These are phyloP conservation scores for Ajuga reptans DNA, from an alignment of 305 asterid genomes.

Conservation along the genomic window DNA sequence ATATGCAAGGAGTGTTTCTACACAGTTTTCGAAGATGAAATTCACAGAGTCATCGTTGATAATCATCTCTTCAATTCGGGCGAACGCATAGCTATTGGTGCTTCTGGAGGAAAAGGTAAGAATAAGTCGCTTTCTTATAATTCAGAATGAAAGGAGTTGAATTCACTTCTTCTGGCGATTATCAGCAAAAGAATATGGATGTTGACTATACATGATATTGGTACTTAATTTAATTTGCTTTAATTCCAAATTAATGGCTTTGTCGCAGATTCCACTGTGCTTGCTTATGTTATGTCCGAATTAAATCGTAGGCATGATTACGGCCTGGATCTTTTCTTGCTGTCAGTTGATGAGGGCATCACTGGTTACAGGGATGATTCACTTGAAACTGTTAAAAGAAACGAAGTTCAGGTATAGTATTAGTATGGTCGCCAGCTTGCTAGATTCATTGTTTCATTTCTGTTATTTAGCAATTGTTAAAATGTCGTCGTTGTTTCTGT, in stretches of 20 bases:
- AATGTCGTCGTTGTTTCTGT: neutral
- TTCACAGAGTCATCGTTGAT: slow-evolving; percentile 67
- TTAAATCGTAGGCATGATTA: slow-evolving; percentile 73
- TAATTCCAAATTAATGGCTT: neutral
- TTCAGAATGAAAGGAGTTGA: neutral
- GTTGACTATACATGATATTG: neutral
- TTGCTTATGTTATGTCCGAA: slow-evolving; percentile 87
- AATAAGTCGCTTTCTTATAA: neutral
- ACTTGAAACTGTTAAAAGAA: slow-evolving; percentile 91
- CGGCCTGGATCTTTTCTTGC: slow-evolving; percentile 87
- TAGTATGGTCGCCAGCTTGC: neutral
- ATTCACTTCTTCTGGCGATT: neutral
- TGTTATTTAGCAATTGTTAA: neutral
- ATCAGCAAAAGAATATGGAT: neutral
- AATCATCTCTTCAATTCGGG: slow-evolving; percentile 75
- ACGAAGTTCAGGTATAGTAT: slow-evolving; percentile 73
- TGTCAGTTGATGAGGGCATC: slow-evolving; percentile 94
- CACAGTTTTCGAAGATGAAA: slow-evolving; percentile 73
- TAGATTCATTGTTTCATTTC: neutral
- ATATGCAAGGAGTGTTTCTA: slow-evolving; percentile 92
- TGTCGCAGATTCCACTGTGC: slow-evolving; percentile 85
- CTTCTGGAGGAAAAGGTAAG: slow-evolving; percentile 97
- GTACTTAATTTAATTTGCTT: neutral
- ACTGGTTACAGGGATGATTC: slow-evolving; percentile 97
- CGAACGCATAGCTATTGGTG: slow-evolving; percentile 90